These are phyloP conservation scores for Fraxinus sp. DNA, from an alignment of 305 asterid genomes.

Conservation along the genomic window DNA sequence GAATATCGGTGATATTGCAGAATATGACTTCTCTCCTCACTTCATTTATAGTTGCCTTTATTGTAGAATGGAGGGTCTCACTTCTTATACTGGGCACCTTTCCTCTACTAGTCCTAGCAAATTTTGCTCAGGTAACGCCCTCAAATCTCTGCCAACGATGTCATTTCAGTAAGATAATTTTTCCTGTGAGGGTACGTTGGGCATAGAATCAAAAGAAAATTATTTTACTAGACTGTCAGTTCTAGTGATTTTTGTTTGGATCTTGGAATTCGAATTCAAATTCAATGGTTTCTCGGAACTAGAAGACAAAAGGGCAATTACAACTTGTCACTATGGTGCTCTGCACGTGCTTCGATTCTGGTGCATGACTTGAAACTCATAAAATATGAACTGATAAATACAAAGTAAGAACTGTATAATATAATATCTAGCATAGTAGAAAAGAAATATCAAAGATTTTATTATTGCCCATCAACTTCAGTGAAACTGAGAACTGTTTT, in stretches of 20 bases:
- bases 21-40: constrained; percentile 98
- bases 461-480: constrained; percentile 40
- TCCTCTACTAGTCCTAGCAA: constrained; percentile 95
- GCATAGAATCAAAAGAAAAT: not conserved
- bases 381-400: constrained; percentile 18
- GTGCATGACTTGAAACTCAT: constrained; percentile 40
- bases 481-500: constrained; percentile 33
- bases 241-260: constrained; percentile 24
- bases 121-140: constrained; percentile 88
- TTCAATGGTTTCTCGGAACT: constrained; percentile 31
- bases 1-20: constrained; percentile 90
- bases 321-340: constrained; percentile 41
- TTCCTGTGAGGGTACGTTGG: constrained; percentile 9
- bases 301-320: constrained; percentile 46
- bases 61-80: constrained; percentile 96
- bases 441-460: constrained; percentile 24
- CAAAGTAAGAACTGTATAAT: not conserved
- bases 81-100: constrained; percentile 81
- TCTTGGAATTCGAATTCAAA: constrained; percentile 40
- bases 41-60: constrained; percentile 91
- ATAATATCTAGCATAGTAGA: constrained; percentile 9
- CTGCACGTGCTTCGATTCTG: constrained; percentile 49
- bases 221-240: not conserved
- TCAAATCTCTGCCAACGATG: not conserved
- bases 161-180: not conserved